A percentile compares a stretch with the other conserved stretches of the same genome.
phyloP scores from a whole-genome alignment of 495 filamentous ascomycete genomes.

The Penicillium dipodomyicola region DNA sequence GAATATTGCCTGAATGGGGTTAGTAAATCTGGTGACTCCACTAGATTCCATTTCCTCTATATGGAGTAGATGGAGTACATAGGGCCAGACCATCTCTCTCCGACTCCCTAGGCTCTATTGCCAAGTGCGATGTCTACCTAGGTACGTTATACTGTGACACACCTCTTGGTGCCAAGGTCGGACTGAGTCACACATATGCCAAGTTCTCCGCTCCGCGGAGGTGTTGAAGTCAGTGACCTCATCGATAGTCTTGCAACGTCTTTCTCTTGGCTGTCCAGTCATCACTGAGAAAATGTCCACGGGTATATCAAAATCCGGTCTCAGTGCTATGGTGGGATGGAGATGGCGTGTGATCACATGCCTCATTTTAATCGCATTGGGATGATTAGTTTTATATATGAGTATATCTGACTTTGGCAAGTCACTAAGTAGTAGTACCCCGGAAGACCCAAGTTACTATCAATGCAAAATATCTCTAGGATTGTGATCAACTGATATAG shows the following conservation, averaged over 20 bases:
- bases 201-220: constrained; percentile 9
- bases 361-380: background rate
- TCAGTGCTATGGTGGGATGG: background rate
- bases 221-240: background rate
- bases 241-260: background rate
- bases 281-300: background rate
- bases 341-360: background rate
- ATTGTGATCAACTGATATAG: constrained; percentile 12
- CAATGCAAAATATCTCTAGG: constrained; percentile 3
- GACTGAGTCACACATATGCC: constrained; percentile 2
- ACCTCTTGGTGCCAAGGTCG: constrained; percentile 14
- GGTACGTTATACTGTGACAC: background rate
- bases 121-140: background rate
- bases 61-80: background rate
- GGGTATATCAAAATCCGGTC: background rate
- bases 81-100: background rate
- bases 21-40: constrained; percentile 15
- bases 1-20: constrained; percentile 24
- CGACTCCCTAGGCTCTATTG: background rate
- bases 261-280: background rate
- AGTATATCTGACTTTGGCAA: too few relatives aligned
- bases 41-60: background rate
- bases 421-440: background rate
- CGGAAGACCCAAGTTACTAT: background rate
- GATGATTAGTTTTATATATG: background rate